Evolutionary conservation across 2,329 filamentous ascomycete genomes (phyloP), one percentile per base, ranked within the genome.

Genomic region (Byssoonygena ceratinophila): DNA sequence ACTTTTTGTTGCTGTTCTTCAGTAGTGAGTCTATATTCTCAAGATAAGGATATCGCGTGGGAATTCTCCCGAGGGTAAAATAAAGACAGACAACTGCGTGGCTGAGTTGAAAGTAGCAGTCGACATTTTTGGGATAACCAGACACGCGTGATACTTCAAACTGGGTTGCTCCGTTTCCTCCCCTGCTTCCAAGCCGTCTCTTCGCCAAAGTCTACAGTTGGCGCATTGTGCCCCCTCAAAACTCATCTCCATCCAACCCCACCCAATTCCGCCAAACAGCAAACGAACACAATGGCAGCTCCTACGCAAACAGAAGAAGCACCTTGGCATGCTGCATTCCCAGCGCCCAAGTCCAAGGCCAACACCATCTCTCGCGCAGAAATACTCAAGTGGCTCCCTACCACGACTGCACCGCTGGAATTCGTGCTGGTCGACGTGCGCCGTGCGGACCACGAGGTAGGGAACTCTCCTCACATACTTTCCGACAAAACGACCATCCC

Each of bases 371-470:
- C 49, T 7, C 49, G 49, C 31, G 18, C 61, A 56, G n/a, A 52
- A 55, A 20, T 51, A 9, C 32, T 62, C 63, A 2, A 50, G 61
- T 2, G 55, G 58, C 4, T 56, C 71, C 45, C 61, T 64, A 9
- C 64, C 65, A 23, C 56, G 64, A 40, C 66, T 68, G 14, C 23
- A 3, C 18, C 41, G 4, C 59, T 61, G 43, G 58, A 64, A 27
- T 75, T 67, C 57, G 58, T 75, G 0, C 61, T 76, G 7, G 64
- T 77, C 9, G 74, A 77, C 58, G 58, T 77, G 23, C 70, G 75
- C 36, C 64, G 72, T 14, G 66, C 59, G 2, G 73, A 77, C 57
- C 67, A 68, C 55, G 70, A 74, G 66, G 73, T 76, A 49, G 3
- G 27, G n/a, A 9, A 12, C n/a, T 12, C 4, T 16, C 34, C 31